These are phyloP conservation scores for Eutreptiella sp. DNA, from an alignment of 208 protist species.

Conservation along the genomic window DNA sequence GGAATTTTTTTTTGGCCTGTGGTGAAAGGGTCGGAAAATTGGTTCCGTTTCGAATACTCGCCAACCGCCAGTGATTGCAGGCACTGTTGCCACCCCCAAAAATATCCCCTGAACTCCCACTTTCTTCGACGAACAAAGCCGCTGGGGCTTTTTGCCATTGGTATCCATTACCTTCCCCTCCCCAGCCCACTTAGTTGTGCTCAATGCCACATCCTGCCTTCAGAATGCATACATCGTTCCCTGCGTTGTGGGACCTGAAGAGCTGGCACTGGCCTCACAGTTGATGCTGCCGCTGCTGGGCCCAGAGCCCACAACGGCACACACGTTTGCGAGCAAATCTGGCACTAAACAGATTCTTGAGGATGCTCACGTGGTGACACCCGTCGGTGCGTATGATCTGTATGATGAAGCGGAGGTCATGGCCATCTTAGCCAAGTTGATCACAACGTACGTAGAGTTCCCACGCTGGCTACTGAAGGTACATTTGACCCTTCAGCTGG, in stretches of 20 bases:
- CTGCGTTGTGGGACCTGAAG: conserved; percentile 67
- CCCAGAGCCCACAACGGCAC: conserved; percentile 60
- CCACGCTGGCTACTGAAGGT: conserved; percentile 76
- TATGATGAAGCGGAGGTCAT: conserved; percentile 50
- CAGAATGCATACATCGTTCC: conserved; percentile 68
- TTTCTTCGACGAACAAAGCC: no score
- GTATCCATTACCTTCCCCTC: no score
- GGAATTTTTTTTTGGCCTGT: no score
- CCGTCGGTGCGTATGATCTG: conserved; percentile 52
- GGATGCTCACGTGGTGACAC: conserved; percentile 60
- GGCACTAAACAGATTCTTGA: conserved; percentile 61
- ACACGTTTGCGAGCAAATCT: conserved; percentile 73
- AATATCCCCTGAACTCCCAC: no score
- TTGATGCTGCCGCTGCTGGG: conserved; percentile 73
- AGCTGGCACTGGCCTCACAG: conserved; percentile 63
- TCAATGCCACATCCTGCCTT: no score
- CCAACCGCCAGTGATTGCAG: no score
- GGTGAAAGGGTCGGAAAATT: no score
- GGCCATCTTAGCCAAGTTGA: conserved; percentile 53
- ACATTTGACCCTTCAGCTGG: no score
- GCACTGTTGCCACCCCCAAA: no score
- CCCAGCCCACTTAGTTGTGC: no score
- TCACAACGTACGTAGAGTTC: conserved; percentile 58
- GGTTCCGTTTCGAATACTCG: no score
- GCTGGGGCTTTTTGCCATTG: no score